Evolutionary conservation across 140 eudicot species (phyloP).

Genomic region (Stevia rebaudiana): DNA sequence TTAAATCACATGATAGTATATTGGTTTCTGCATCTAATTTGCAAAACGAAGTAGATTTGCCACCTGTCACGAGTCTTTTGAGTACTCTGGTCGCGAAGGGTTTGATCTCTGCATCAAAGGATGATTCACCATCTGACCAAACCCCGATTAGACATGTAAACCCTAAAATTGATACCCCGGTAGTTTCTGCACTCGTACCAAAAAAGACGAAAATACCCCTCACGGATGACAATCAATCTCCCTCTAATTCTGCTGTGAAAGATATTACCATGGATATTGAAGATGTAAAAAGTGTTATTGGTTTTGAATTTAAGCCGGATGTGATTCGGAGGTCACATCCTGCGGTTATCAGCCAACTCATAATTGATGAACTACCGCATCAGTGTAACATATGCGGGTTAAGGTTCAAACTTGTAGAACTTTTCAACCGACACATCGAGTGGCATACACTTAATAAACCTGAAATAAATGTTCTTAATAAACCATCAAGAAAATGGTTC

Average conservation of each 20-base stretch:
- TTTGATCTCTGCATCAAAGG: conserved; percentile 58
- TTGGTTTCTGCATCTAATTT: conserved; percentile 12
- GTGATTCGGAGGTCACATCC: conserved; percentile 65
- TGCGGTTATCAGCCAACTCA: conserved; percentile 53
- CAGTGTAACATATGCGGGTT: conserved; percentile 69
- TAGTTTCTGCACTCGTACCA: conserved; percentile 25
- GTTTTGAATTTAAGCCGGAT: conserved; percentile 75
- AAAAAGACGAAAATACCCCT: conserved; percentile 4
- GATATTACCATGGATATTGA: conserved; percentile 1
- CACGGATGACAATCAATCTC: conserved; percentile 25
- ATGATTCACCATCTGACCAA: conserved; percentile 35
- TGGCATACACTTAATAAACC: conserved; percentile 56
- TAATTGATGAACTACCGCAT: conserved; percentile 59
- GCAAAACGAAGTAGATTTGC: conserved; percentile 15
- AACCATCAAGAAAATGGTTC: conserved; percentile 69
- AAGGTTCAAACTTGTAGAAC: conserved; percentile 51
- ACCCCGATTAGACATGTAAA: conserved; percentile 16
- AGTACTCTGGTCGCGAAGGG: conserved; percentile 79
- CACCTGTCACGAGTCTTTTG: conserved; percentile 64
- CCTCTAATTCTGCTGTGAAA: conserved; percentile 22
- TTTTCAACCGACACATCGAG: conserved; percentile 61
- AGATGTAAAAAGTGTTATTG: conserved; percentile 50
- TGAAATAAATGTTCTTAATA: conserved; percentile 21
- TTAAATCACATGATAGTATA: conserved; percentile 31
- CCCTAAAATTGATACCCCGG: conserved; percentile 28